Evolutionary conservation across 345 rosid species (phyloP), one percentile per base, ranked within the genome.

Genomic region (Lepidium didymum): DNA sequence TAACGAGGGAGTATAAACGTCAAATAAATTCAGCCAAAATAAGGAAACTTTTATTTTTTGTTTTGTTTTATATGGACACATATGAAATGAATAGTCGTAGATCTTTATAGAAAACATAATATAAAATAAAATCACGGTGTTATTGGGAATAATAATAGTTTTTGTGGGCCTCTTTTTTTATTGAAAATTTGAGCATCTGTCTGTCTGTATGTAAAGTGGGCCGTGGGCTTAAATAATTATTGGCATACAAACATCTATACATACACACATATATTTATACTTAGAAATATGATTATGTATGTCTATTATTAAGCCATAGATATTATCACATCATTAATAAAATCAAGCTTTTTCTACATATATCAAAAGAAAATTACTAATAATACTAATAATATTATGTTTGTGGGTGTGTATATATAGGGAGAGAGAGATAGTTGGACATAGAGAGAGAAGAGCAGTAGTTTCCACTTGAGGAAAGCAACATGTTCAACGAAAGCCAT

Each of bases 381-480:
- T 35, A 27, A 43, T 36, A 44, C 35, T 34, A 33, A 25, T 50
- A 9, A 16, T 16, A 10, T 35, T 10, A 23, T 11, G 12, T 11
- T 2, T 36, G 23, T 21, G 7, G 8, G 6, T 45, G 3, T 47
- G 6, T 21, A 29, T 15, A 49, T 37, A 21, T 4, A 46, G 12
- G 5, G 18, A 18, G 64, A 59, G 62, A 53, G 50, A 71, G 58
- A 46, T 13, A 44, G 68, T 38, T 67, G 64, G 73, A 53, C 70
- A 68, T 19, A 45, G 77, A 50, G 76, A 64, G 68, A 49, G 72
- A 63, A 68, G 77, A 29, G 59, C 51, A 13, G 60, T 49, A 37
- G 69, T 78, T 81, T 78, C 90, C 80, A 67, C 74, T 75, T 76
- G 85, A 65, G 84, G 83, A 84, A 81, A 79, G 34, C 52, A 67